Evolutionary conservation across 2,329 filamentous ascomycete species (phyloP).

Genomic region (Pleomassaria siparia): DNA sequence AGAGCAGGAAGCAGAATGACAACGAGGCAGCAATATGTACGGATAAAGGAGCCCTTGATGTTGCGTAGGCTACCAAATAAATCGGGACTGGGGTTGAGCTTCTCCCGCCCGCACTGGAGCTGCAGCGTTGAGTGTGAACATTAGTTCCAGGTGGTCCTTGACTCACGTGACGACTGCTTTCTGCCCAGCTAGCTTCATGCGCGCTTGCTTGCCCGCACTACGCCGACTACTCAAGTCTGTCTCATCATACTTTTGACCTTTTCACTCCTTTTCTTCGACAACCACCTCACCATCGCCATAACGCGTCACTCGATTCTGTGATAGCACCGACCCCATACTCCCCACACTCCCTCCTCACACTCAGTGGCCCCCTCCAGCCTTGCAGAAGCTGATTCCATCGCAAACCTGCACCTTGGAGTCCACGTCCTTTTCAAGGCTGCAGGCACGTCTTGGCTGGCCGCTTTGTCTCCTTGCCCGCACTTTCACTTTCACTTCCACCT

Average conservation of each 20-base stretch:
- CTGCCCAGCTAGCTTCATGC: neutral
- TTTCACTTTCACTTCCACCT: neutral
- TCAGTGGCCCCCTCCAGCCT: no score
- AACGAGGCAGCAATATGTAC: neutral
- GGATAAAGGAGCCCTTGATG: neutral
- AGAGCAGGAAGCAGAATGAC: neutral
- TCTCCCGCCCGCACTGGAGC: constrained; percentile 2
- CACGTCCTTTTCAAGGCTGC: neutral
- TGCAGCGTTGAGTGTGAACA: neutral
- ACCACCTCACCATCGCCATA: neutral
- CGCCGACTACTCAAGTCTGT: neutral
- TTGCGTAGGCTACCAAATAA: neutral
- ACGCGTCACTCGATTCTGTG: neutral
- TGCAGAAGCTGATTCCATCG: no score
- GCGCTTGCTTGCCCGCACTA: neutral
- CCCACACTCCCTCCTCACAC: no score
- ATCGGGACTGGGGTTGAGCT: neutral
- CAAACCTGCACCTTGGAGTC: neutral
- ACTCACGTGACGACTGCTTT: neutral
- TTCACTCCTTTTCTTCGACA: neutral
- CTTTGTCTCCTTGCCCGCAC: neutral
- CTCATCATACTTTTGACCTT: neutral
- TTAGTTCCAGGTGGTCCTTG: neutral
- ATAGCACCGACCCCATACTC: no score
- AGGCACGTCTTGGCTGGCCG: neutral